phyloP scores from a whole-genome alignment of 2,329 filamentous ascomycete species.

The Parascedosporium putredinis region DNA sequence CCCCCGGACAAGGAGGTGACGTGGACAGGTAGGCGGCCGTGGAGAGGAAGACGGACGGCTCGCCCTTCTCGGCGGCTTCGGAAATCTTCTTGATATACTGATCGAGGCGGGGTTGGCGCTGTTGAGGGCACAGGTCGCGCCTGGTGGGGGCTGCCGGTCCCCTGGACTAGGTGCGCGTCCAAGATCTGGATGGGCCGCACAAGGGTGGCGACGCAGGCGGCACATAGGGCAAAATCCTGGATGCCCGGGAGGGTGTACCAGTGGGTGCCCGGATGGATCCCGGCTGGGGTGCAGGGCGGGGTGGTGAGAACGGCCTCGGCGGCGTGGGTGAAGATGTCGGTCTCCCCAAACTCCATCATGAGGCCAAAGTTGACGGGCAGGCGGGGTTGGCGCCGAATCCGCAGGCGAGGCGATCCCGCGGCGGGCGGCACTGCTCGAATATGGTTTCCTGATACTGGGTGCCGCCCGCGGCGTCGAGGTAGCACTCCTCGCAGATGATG shows the following conservation, averaged over 20 bases:
- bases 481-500: conserved; percentile 4
- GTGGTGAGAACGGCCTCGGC: neutral
- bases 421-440: conserved; percentile 2
- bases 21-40: conserved; percentile 5
- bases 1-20: conserved; percentile 3
- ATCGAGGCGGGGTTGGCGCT: conserved; percentile 6
- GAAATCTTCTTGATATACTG: conserved; percentile 8
- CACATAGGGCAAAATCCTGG: conserved; percentile 6
- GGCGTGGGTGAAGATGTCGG: conserved; percentile 3
- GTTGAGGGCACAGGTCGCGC: conserved; percentile 6
- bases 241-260: conserved; percentile 6
- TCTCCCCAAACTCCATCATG: conserved; percentile 6
- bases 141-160: neutral
- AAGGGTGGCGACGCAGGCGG: conserved; percentile 1
- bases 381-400: conserved; percentile 5
- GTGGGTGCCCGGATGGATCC: neutral
- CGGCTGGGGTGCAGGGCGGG: conserved; percentile 1
- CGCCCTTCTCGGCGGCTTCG: conserved; percentile 7
- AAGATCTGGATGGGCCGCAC: conserved; percentile 4
- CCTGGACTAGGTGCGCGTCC: neutral
- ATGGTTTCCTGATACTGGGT: conserved; percentile 8
- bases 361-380: conserved; percentile 7
- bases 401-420: neutral
- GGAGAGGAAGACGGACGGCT: conserved; percentile 5
- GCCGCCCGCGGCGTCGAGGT: conserved; percentile 4